Base-by-base conservation (phyloP, 306 rosid genomes). In the Sicyos baderoa region DNA sequence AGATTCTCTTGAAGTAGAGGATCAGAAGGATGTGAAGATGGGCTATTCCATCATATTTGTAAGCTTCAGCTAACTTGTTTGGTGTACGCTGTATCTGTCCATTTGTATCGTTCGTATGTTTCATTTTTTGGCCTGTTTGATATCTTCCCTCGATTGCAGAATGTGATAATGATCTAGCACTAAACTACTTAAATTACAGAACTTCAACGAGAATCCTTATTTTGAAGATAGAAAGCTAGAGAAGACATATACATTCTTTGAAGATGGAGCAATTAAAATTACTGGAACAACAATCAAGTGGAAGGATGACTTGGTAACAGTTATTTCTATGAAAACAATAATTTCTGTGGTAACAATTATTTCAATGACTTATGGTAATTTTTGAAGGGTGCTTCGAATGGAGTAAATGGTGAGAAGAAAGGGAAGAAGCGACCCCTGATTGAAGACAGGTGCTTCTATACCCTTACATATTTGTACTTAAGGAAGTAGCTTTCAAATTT, bases 41-140 rank as follows among this genome's bases (percentile, higher is more conserved):
- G 88, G 88, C 6, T 88, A 81, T 79, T 80, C 88, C 58, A 79
- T 85, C 66, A 82, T 82, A 56, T 83, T 88, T 71, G 95, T 88
- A 75, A 85, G 95, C 74, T 76, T 75, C 75, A 59, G 35, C 65
- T 70, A 37, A 53, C 76, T 53, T 53, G 63, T 54, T 65, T 66
- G 74, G 48, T 14, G 32, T 44, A 2, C 42, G 14, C 40, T 32
- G 4, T 68, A 32, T 32, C 16, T 35, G 15, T 40, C 15, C 55
- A 53, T 58, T 32, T 44, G 45, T 14, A 19, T 48, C 44, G 40
- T 52, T 50, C 42, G 1, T 6, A 1, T 65, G 51, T 61, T 65
- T 15, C 35, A 40, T 71, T 64, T n/a, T 16, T 47, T 53, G 45
- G 48, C 44, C 25, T 57, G 1, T 58, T 60, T 71, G 21, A 15